These are phyloP conservation scores for Cercospora sp. DNA, from an alignment of 2,329 filamentous ascomycete species.

Conservation along the genomic window DNA sequence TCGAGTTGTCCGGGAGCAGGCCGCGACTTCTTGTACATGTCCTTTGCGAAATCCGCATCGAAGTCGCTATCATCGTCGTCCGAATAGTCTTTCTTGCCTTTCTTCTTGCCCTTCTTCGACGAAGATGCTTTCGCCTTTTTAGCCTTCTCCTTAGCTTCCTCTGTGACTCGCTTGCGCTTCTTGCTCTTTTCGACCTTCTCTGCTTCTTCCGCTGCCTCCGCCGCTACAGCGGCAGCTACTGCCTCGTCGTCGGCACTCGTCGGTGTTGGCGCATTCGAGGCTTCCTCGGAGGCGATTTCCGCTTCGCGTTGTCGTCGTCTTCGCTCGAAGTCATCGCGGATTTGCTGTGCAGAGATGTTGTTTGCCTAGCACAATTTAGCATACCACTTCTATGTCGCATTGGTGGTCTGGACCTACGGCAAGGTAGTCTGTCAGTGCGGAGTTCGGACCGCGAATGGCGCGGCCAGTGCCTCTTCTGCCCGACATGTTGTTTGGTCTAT, in stretches of 20 bases:
- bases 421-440: constrained; percentile 67
- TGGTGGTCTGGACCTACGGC: constrained; percentile 51
- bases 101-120: constrained; percentile 41
- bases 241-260: constrained; percentile 36
- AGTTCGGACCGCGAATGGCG: constrained; percentile 59
- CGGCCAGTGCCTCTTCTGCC: constrained; percentile 44
- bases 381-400: neutral
- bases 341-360: constrained; percentile 69
- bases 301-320: constrained; percentile 53
- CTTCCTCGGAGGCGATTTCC: constrained; percentile 35
- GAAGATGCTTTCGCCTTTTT: constrained; percentile 50
- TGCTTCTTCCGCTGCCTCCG: constrained; percentile 40
- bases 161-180: constrained; percentile 60
- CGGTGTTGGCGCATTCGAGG: constrained; percentile 37
- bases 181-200: constrained; percentile 46
- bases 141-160: constrained; percentile 45
- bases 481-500: constrained; percentile 34
- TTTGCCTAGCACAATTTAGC: constrained; percentile 54
- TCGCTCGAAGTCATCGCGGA: constrained; percentile 59
- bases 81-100: constrained; percentile 46
- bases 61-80: constrained; percentile 49
- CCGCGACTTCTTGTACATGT: constrained; percentile 57
- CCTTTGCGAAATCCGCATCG: constrained; percentile 48
- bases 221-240: constrained; percentile 40
- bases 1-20: constrained; percentile 81